Evolutionary conservation across 345 rosid genomes (phyloP).

Genomic region (Geranium brycei): DNA sequence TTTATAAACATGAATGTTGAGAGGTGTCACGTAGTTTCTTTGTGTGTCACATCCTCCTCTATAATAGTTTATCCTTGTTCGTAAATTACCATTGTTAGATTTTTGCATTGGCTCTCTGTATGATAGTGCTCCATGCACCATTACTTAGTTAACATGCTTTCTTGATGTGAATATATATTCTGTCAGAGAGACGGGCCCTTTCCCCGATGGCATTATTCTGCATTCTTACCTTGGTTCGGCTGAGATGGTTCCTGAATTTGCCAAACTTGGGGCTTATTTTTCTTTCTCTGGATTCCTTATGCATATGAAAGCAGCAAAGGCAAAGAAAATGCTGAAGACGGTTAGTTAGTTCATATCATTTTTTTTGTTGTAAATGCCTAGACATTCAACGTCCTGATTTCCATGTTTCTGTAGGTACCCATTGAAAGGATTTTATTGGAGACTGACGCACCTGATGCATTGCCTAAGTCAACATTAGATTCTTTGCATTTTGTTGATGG

Average conservation of each 20-base stretch:
- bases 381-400: slow-evolving; percentile 6
- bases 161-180: slow-evolving; percentile 2
- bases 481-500: slow-evolving; percentile 36
- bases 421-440: slow-evolving; percentile 72
- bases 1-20: no score
- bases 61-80: background rate
- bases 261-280: slow-evolving; percentile 81
- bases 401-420: slow-evolving; percentile 43
- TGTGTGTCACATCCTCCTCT: background rate
- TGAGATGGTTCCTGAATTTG: slow-evolving; percentile 91
- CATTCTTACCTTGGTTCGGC: slow-evolving; percentile 83
- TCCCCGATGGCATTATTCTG: slow-evolving; percentile 74
- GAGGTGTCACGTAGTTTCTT: slow-evolving; percentile 1
- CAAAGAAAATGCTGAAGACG: slow-evolving; percentile 57
- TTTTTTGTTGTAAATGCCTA: background rate
- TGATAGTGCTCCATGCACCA: no score
- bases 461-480: slow-evolving; percentile 39
- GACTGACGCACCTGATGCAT: slow-evolving; percentile 92
- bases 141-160: background rate
- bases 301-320: slow-evolving; percentile 64
- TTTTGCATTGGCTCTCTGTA: no score
- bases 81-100: no score
- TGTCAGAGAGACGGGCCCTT: slow-evolving; percentile 60
- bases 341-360: slow-evolving; percentile 27
- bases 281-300: slow-evolving; percentile 83